phyloP scores from a whole-genome alignment of 169 alveolate species.

The Plasmodium malariae region DNA sequence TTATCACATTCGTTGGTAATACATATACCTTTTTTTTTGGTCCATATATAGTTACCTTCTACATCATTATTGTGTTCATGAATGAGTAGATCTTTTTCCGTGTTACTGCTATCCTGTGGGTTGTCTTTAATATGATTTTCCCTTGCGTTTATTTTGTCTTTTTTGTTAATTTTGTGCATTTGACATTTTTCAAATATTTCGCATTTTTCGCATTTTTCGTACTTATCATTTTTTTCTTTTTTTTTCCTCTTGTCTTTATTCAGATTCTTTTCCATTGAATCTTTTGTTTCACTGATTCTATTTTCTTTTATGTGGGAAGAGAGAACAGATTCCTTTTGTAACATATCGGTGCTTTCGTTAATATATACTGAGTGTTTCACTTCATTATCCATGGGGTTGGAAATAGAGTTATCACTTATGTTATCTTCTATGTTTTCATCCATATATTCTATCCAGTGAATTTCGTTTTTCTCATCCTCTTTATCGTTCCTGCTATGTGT shows the following conservation, averaged over 20 bases:
- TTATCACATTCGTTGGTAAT: not conserved
- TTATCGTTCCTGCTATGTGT: no score
- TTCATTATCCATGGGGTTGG: not conserved
- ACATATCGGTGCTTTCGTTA: not conserved
- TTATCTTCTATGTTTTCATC: not conserved
- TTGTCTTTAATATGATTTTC: not conserved
- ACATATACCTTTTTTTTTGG: not conserved
- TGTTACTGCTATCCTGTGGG: not conserved
- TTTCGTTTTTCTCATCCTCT: not conserved
- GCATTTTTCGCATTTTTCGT: no score
- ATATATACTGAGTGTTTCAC: not conserved
- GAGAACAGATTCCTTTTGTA: not conserved
- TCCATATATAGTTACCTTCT: not conserved
- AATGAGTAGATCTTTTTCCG: not conserved
- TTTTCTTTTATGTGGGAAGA: not conserved
- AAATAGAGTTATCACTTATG: not conserved
- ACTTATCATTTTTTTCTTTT: no score
- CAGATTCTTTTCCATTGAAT: not conserved
- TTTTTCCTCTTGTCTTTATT: not conserved
- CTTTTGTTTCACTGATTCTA: not conserved
- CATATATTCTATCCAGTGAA: no score
- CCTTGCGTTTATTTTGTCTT: not conserved
- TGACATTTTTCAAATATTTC: not conserved
- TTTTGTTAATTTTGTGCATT: conserved; percentile 11
- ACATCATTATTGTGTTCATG: not conserved